Evolutionary conservation across 2,329 filamentous ascomycete species (phyloP).

Genomic region (Dactylella cylindrospora): DNA sequence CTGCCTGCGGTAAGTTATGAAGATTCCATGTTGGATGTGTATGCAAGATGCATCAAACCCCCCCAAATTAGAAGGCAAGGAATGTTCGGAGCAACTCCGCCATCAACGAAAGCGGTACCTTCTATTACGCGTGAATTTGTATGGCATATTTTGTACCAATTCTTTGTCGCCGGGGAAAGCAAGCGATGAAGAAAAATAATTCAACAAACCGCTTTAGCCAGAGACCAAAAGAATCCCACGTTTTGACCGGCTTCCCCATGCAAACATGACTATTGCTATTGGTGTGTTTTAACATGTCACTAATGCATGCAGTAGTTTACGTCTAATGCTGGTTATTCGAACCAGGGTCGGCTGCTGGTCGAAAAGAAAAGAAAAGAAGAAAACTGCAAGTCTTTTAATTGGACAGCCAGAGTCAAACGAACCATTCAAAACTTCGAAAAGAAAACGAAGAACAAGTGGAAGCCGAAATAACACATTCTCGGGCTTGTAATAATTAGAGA

Average conservation of each 20-base stretch:
- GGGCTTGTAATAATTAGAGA: no score
- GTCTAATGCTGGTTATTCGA: conserved; percentile 16
- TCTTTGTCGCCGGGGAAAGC: conserved; percentile 23
- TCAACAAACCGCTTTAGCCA: no score
- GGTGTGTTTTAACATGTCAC: conserved; percentile 35
- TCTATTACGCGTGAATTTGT: conserved; percentile 6
- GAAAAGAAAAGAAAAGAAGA: conserved; percentile 20
- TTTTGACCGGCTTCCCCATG: conserved; percentile 39
- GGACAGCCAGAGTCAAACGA: no score
- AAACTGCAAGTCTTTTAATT: conserved; percentile 9
- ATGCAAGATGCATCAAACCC: conserved; percentile 10
- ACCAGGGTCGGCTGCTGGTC: conserved; percentile 17
- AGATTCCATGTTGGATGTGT: conserved; percentile 4
- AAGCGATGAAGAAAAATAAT: conserved; percentile 13
- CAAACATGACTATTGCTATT: conserved; percentile 33
- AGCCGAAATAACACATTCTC: not conserved
- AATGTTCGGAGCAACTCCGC: conserved; percentile 45
- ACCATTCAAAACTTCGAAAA: conserved; percentile 2
- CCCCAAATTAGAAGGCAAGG: conserved; percentile 41
- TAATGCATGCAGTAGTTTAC: conserved; percentile 33
- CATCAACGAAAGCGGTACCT: conserved; percentile 40
- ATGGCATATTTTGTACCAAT: conserved; percentile 17
- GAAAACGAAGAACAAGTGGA: conserved; percentile 10
- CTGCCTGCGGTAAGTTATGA: conserved; percentile 1
- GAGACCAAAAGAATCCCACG: conserved; percentile 29